Base-by-base conservation (phyloP, 805 yeast genomes). In the Cyberlindnera maclurae region DNA sequence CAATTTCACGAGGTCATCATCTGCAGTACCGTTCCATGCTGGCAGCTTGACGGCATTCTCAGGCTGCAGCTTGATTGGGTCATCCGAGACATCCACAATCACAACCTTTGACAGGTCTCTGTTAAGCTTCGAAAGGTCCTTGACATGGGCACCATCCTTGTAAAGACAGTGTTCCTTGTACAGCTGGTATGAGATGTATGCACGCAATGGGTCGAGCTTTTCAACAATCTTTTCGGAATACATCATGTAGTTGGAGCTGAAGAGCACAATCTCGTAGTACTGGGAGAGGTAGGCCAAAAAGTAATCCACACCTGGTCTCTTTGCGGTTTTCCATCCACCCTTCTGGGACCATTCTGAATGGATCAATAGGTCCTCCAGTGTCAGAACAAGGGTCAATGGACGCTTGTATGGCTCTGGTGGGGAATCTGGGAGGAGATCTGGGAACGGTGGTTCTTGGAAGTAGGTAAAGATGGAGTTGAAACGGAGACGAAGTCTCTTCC, bases 271-370 rank as follows among this genome's bases (percentile, higher is more conserved):
- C 67, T 93, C 99, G 64, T 90, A 93, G 69, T 88, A 90, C 65
- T 86, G 95, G 7, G 96, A 84, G 52, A 93, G 69, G 64, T 93
- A 93, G 22, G 95, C 96, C 58, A 93, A 68, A 66, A 93, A 93
- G 69, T 93, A 93, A 63, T 94, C 98, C 44, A 87, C 79, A 46
- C 98, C 99, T 26, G 98, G 97, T 68, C 99, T 86, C 71, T 93
- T 93, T 24, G 96, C 97, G 12, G 97, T 90, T 67, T 93, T 81
- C 99, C 99, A 93, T 39, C 98, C 98, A 58, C 77, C 72, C 62
- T 85, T 78, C 50, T 86, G 77, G 41, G 85, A 75, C 98, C 98
- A 93, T 46, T 82, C 85, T 29, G 95, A 79, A 60, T 93, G 96
- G 41, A 90, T 77, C 57, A 93, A 72, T 43, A 93, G 67, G 55